Percentiles rank a stretch among this genome's conserved stretches.
These are phyloP conservation scores for Fusarium nodosum DNA, from an alignment of 2,329 filamentous ascomycete species.

Conservation along the genomic window DNA sequence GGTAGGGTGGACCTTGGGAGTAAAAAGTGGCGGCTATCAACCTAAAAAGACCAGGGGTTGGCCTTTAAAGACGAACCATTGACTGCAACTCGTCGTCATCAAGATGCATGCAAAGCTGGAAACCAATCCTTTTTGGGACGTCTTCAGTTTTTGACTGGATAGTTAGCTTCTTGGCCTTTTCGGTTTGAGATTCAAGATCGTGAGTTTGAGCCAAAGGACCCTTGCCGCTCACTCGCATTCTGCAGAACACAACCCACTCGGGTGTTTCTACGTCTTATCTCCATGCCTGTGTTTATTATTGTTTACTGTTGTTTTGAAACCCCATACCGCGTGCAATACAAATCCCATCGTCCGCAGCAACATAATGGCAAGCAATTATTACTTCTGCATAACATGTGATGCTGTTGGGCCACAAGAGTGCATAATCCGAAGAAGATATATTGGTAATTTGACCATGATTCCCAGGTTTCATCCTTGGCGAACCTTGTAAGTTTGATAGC, in stretches of 20 bases:
- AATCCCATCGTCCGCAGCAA: constrained; percentile 38
- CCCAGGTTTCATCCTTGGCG: constrained; percentile 5
- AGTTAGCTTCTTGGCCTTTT: constrained; percentile 14
- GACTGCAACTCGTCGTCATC: constrained; percentile 46
- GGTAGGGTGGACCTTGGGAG: constrained; percentile 33
- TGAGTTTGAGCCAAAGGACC: constrained; percentile 38
- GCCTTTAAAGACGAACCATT: constrained; percentile 38
- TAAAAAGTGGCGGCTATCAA: constrained; percentile 28
- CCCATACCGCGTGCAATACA: constrained; percentile 18
- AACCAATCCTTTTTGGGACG: constrained; percentile 40
- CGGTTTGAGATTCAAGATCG: constrained; percentile 37
- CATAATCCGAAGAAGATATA: constrained; percentile 12
- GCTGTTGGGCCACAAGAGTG: constrained; percentile 18
- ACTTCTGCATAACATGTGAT: constrained; percentile 32
- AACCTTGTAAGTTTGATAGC: constrained; percentile 8
- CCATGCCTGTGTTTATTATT: constrained; percentile 38
- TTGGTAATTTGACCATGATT: not conserved
- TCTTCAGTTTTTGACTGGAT: constrained; percentile 24
- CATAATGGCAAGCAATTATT: constrained; percentile 21
- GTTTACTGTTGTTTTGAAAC: constrained; percentile 36
- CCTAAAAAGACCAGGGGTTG: constrained; percentile 38
- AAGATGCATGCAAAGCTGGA: constrained; percentile 31
- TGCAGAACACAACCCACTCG: constrained; percentile 32
- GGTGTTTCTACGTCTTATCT: constrained; percentile 31
- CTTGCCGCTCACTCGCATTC: constrained; percentile 28